Evolutionary conservation across 768 basidiomycete species (phyloP), one percentile per base, ranked within the genome.

Genomic region (Kwoniella sp.): DNA sequence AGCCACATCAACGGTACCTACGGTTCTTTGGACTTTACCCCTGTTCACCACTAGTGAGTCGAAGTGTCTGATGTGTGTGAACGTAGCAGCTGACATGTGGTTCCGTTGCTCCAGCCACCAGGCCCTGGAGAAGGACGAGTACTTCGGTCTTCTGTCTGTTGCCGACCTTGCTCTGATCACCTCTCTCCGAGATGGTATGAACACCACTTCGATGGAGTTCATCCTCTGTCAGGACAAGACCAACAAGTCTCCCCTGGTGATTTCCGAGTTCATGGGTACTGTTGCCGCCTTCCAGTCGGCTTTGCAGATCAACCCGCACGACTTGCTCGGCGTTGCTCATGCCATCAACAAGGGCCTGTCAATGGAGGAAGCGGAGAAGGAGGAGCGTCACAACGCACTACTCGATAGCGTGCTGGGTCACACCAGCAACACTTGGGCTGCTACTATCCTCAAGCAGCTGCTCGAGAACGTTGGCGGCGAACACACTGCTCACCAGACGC

Each of bases 241-340:
- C 45, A 85, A 86, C 69, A 83, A 83, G 75, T 76, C 76, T 29
- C 91, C 93, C 0, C 82, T 91, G 45, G 86, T 96, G 55, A 78
- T 99, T 48, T 90, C 88, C 67, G 93, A 99, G 76, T 98, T 98
- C 69, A 95, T 95, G 87, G 93, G 93, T 9, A 95, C 95, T 64
- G 87, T 88, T 46, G 84, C 87, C 65, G 84, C 88, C 57, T 91
- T 98, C 88, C 79, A 80, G 43, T 83, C 90, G 25, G 88, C 93
- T 19, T 77, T 95, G 28, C 82, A 88, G 56, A 87, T 95, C 51
- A 98, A 99, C 75, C 93, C 93, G 1, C 95, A 92, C 89, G 89
- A 92, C 73, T 82, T 96, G 32, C 81, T 86, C 83, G 89, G 87
- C 49, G 87, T 95, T 36, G 85, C 89, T 7, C 82, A 86, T 10